Percentiles rank a stretch among this genome's conserved stretches.
Conservation (phyloP, 2,329 filamentous ascomycete species). For the Colletotrichum sp. region DNA sequence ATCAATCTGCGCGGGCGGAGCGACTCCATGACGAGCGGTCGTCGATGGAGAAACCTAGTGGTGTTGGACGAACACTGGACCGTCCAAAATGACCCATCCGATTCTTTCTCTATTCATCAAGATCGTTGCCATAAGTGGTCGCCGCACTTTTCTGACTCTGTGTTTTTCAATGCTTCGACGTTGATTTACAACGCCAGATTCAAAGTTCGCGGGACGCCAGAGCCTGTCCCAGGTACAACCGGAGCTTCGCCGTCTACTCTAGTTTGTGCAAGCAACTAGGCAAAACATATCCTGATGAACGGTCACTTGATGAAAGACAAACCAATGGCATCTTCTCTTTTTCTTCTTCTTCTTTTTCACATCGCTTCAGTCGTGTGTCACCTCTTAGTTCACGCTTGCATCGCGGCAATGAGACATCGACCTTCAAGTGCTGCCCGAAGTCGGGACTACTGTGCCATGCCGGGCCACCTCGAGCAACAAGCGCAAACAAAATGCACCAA, state of each 20-base stretch:
- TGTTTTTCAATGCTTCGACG: background rate
- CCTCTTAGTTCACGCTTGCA: background rate
- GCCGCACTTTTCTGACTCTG: background rate
- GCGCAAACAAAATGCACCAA: background rate
- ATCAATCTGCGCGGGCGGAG: background rate
- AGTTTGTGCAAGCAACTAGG: background rate
- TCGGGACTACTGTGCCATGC: background rate
- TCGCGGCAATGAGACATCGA: background rate
- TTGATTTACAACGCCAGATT: background rate
- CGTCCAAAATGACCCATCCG: background rate
- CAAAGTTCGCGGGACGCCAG: background rate
- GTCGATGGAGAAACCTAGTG: background rate
- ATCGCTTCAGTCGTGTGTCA: background rate
- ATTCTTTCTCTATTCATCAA: background rate
- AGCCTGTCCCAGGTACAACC: background rate
- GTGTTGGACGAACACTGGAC: background rate
- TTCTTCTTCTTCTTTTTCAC: background rate
- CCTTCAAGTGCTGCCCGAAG: background rate
- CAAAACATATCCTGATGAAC: background rate
- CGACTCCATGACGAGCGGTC: background rate
- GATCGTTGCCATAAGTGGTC: background rate
- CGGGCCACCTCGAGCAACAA: background rate
- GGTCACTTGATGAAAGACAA: background rate
- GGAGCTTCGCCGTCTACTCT: background rate
- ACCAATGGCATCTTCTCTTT: background rate